Conservation (phyloP, 768 basidiomycete genomes). For the Hericium erinaceus region DNA sequence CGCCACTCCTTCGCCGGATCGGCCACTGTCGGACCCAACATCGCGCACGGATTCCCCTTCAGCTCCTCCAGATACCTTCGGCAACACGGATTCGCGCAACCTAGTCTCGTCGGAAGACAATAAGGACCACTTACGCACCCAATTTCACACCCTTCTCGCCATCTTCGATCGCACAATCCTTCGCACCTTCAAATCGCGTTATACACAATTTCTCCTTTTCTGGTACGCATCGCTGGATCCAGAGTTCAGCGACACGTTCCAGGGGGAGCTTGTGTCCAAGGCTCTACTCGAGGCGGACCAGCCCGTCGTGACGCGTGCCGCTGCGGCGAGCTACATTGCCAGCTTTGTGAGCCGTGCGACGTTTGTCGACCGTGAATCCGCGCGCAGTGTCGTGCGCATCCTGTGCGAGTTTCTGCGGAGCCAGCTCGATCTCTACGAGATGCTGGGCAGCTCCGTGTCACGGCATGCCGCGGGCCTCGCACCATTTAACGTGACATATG, state of each 20-base stretch:
- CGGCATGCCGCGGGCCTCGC: conserved; percentile 23
- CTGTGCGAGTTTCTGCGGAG: conserved; percentile 78
- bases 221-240: conserved; percentile 88
- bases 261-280: conserved; percentile 88
- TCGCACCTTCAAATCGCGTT: conserved; percentile 92
- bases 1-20: conserved; percentile 21
- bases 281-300: conserved; percentile 53
- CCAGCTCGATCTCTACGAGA: conserved; percentile 62
- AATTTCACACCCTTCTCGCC: conserved; percentile 81
- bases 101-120: conserved; percentile 17
- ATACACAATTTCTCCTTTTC: conserved; percentile 95
- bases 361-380: conserved; percentile 70
- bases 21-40: conserved; percentile 17
- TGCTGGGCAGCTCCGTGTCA: conserved; percentile 26
- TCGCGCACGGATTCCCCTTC: conserved; percentile 18
- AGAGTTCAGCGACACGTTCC: conserved; percentile 87
- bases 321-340: conserved; percentile 90
- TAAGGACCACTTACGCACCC: conserved; percentile 32
- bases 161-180: conserved; percentile 93
- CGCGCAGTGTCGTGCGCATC: conserved; percentile 68
- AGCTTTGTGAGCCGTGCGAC: conserved; percentile 84
- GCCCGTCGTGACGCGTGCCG: conserved; percentile 76
- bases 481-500: conserved; percentile 78
- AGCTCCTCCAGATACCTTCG: conserved; percentile 4
- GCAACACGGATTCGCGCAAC: conserved; percentile 12